A percentile compares a stretch with the other conserved stretches of the same genome.
Evolutionary conservation across 1,284 basidiomycete species (phyloP).

Genomic region (Ustilago trichophora): DNA sequence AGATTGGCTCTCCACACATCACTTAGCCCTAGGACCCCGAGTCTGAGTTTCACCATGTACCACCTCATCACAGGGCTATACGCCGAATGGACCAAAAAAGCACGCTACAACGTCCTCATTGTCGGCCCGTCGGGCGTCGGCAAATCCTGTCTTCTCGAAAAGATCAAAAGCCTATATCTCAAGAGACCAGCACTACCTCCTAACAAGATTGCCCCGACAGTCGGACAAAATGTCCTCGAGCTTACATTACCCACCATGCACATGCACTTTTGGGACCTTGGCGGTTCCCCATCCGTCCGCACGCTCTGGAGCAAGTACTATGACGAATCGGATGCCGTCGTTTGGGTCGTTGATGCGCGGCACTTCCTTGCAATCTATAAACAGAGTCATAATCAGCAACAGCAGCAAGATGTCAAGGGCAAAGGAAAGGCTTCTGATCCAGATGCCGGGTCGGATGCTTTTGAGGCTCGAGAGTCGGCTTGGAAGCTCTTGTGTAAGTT

Average conservation of each 20-base stretch:
- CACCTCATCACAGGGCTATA: conserved; percentile 43
- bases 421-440: conserved; percentile 12
- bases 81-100: conserved; percentile 47
- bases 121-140: conserved; percentile 48
- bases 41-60: conserved; percentile 36
- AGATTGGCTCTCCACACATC: too few species aligned
- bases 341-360: conserved; percentile 50
- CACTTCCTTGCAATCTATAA: conserved; percentile 21
- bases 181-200: conserved; percentile 34
- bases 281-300: conserved; percentile 48
- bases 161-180: conserved; percentile 41
- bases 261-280: conserved; percentile 57
- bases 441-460: conserved; percentile 12
- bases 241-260: conserved; percentile 28
- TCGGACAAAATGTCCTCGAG: conserved; percentile 57
- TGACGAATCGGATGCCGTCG: conserved; percentile 46
- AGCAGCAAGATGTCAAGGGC: conserved; percentile 14
- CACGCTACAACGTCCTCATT: conserved; percentile 47
- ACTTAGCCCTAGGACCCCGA: too few species aligned
- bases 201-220: conserved; percentile 45
- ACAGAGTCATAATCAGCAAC: too few species aligned
- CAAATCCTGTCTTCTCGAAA: conserved; percentile 54
- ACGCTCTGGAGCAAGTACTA: conserved; percentile 53
- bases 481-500: conserved; percentile 34
- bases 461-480: conserved; percentile 13